Evolutionary conservation across 225 moss, liverwort and hornwort species (phyloP).

Genomic region (Pseudoscleropodium purum): DNA sequence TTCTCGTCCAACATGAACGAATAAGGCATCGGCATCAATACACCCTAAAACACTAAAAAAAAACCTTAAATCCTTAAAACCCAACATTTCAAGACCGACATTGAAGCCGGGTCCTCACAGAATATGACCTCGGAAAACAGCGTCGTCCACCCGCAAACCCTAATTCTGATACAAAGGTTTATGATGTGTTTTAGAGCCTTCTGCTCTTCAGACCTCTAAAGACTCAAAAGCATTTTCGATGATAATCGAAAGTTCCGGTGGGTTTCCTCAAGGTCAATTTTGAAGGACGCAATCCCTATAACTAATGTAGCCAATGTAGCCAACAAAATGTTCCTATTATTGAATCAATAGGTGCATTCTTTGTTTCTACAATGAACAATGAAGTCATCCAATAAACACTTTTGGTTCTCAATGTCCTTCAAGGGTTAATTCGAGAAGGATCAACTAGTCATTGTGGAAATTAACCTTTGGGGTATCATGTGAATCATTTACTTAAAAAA

Average conservation of each 20-base stretch:
- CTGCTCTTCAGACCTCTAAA: too few species aligned
- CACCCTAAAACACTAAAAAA: not conserved
- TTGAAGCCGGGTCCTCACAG: not conserved
- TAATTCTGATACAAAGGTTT: not conserved
- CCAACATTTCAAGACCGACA: not conserved
- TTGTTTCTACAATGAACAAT: not conserved
- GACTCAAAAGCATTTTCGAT: not conserved
- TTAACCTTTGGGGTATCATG: too few species aligned
- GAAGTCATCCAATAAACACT: not conserved
- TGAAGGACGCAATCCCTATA: too few species aligned
- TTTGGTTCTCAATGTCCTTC: too few species aligned
- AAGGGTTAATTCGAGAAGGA: too few species aligned
- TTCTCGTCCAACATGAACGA: not conserved
- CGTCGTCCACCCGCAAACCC: not conserved
- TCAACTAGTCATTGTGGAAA: too few species aligned
- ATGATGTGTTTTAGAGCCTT: too few species aligned
- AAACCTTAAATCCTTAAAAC: not conserved
- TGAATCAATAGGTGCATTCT: not conserved
- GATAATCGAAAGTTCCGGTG: not conserved
- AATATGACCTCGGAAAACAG: not conserved
- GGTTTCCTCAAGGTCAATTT: not conserved
- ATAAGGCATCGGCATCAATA: not conserved
- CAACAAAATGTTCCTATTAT: not conserved
- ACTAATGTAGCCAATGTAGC: not conserved
- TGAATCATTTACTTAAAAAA: too few species aligned